phyloP scores from a whole-genome alignment of 805 yeast genomes.

The Wickerhamomyces queroliae region DNA sequence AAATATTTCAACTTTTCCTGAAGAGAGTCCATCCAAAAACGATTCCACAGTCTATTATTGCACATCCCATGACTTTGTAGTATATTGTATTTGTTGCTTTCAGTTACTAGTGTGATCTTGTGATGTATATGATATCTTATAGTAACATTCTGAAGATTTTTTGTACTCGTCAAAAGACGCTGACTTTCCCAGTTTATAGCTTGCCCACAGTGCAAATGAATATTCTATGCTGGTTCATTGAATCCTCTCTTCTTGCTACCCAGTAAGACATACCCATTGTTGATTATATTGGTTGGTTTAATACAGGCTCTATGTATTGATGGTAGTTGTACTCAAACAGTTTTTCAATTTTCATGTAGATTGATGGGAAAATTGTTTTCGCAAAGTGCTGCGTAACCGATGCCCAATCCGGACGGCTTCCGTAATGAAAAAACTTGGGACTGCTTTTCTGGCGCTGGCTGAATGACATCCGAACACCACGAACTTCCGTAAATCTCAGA shows the following conservation, averaged over 20 bases:
- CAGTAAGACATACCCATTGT: slow-evolving; percentile 23
- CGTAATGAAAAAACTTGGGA: slow-evolving; percentile 5
- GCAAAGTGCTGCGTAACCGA: slow-evolving; percentile 15
- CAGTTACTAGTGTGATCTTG: too few species aligned
- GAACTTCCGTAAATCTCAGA: background rate
- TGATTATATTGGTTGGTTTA: slow-evolving; percentile 21
- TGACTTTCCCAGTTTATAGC: too few species aligned
- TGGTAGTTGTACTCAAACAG: slow-evolving; percentile 9
- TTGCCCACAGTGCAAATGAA: too few species aligned
- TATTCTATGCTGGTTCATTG: slow-evolving; percentile 1
- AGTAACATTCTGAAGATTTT: too few species aligned
- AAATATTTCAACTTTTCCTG: too few species aligned
- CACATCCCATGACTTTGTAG: too few species aligned
- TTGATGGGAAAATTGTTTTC: slow-evolving; percentile 1
- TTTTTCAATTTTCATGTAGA: slow-evolving; percentile 16
- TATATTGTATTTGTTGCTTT: too few species aligned
- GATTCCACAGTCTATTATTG: too few species aligned
- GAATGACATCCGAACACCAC: slow-evolving; percentile 16
- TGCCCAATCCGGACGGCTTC: background rate
- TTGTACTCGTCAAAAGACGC: too few species aligned
- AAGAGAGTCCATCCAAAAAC: too few species aligned
- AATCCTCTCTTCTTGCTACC: background rate
- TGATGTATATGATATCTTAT: too few species aligned
- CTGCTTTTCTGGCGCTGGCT: slow-evolving; percentile 11
- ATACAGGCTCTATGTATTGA: slow-evolving; percentile 2